Conservation (phyloP, 2,329 filamentous ascomycete species). For the Coniella vitis region DNA sequence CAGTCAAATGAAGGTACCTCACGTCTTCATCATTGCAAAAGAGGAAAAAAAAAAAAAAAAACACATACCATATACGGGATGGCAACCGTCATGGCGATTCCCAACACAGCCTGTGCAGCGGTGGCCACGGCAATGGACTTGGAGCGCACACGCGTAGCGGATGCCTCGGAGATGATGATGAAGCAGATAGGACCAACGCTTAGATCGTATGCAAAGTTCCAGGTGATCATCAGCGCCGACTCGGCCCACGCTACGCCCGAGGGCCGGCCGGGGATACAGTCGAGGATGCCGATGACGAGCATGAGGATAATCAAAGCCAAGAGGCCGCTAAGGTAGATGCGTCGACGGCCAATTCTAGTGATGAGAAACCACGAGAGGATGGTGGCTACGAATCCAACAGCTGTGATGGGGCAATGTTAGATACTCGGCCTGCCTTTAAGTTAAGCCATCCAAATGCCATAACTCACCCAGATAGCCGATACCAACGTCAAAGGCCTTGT, state of each 20-base stretch:
- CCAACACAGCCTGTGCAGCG: slow-evolving; percentile 33
- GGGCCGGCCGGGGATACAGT: slow-evolving; percentile 36
- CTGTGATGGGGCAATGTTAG: slow-evolving; percentile 10
- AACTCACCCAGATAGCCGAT: slow-evolving; percentile 40
- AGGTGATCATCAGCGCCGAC: slow-evolving; percentile 43
- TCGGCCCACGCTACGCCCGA: slow-evolving; percentile 38
- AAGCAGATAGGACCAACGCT: slow-evolving; percentile 44
- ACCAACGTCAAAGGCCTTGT: slow-evolving; percentile 47
- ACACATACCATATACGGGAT: slow-evolving; percentile 32
- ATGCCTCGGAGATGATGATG: slow-evolving; percentile 48
- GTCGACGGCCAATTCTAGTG: slow-evolving; percentile 41
- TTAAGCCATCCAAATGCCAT: too few species aligned
- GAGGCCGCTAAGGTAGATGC: slow-evolving; percentile 43
- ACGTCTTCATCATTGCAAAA: too few species aligned
- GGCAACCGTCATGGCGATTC: slow-evolving; percentile 35
- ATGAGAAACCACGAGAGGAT: slow-evolving; percentile 48
- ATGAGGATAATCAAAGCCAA: slow-evolving; percentile 35
- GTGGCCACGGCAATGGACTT: slow-evolving; percentile 39
- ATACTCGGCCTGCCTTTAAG: too few species aligned
- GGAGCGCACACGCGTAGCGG: slow-evolving; percentile 36
- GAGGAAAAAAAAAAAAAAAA: not conserved
- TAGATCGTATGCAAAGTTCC: slow-evolving; percentile 45
- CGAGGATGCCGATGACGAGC: slow-evolving; percentile 40
- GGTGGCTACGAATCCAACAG: slow-evolving; percentile 46
- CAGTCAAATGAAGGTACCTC: not conserved